Evolutionary conservation across 768 basidiomycete species (phyloP), one percentile per base, ranked within the genome.

Genomic region (Russula brevipes): DNA sequence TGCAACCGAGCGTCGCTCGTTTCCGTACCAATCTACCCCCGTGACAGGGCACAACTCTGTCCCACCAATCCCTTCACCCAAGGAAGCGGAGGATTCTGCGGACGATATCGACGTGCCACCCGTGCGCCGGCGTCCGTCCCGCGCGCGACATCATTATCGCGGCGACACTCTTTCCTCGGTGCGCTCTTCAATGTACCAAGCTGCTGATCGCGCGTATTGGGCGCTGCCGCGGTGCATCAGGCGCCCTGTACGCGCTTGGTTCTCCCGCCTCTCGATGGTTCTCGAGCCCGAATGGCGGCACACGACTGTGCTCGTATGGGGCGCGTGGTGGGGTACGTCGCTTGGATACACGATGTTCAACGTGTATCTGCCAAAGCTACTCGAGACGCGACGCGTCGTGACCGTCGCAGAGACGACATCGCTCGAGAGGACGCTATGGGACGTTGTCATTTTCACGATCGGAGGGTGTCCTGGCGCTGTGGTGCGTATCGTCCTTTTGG

Each of bases 321-420:
- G 73, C 0, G 75, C 79, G 9, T 96, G 94, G 94, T 82, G 80
- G 60, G 74, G 80, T 1, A 88, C 92, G 83, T 81, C 88, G 0
- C 78, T 93, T 17, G 89, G 85, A 0, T 93, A 86, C 69, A 94
- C 91, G 2, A 93, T 96, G 86, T 95, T 96, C 74, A 96, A 95
- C 70, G 91, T 94, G 33, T 96, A 84, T 71, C 80, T 94, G 19
- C 94, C 94, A 0, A 95, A 91, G 70, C 76, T 94, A 11, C 75
- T 96, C 42, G 94, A 96, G 75, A 81, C 82, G 33, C 77, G 83
- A 9, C 36, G n/a, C 11, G 30, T 19, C 36, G 5, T 12, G 53
- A 54, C 7, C 14, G 14, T n/a, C 6, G 62, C 66, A 5, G 61
- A 70, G 12, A 71, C 78, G 1, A 82, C 82, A 69, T 78, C 81